These are phyloP conservation scores for Tylopilus balloui DNA, from an alignment of 768 basidiomycete species.

Conservation along the genomic window DNA sequence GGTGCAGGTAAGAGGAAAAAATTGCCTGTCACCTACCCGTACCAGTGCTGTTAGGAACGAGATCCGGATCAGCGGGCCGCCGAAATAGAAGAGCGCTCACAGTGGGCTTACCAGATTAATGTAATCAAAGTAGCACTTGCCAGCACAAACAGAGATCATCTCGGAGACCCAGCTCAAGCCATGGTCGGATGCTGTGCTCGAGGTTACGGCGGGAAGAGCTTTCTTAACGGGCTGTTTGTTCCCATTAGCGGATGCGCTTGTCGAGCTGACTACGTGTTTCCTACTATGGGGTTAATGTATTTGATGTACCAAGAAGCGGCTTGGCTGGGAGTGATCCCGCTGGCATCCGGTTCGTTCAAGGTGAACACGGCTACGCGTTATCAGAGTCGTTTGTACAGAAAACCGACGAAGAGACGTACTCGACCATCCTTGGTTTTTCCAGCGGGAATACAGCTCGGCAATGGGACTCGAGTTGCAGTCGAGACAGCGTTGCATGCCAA, in stretches of 20 bases:
- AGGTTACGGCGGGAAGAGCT: conserved; percentile 36
- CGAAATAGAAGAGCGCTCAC: neutral
- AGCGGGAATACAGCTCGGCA: conserved; percentile 30
- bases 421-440: conserved; percentile 30
- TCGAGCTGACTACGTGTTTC: neutral
- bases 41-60: conserved; percentile 23
- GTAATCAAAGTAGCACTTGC: conserved; percentile 34
- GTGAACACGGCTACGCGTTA: conserved; percentile 28
- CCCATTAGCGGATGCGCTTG: neutral
- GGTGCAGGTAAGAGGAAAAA: neutral
- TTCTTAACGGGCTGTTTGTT: conserved; percentile 32
- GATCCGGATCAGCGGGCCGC: neutral
- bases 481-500: conserved; percentile 37
- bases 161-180: conserved; percentile 36
- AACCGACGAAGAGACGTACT: conserved; percentile 20
- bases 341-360: conserved; percentile 36
- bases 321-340: conserved; percentile 23
- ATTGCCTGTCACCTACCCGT: conserved; percentile 20
- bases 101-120: conserved; percentile 30
- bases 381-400: neutral
- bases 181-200: conserved; percentile 29
- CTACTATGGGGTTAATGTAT: conserved; percentile 35
- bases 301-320: conserved; percentile 37
- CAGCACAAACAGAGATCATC: conserved; percentile 34
- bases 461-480: conserved; percentile 37